phyloP scores from a whole-genome alignment of 2,329 filamentous ascomycete species.

The Chalaropsis ovoidea region DNA sequence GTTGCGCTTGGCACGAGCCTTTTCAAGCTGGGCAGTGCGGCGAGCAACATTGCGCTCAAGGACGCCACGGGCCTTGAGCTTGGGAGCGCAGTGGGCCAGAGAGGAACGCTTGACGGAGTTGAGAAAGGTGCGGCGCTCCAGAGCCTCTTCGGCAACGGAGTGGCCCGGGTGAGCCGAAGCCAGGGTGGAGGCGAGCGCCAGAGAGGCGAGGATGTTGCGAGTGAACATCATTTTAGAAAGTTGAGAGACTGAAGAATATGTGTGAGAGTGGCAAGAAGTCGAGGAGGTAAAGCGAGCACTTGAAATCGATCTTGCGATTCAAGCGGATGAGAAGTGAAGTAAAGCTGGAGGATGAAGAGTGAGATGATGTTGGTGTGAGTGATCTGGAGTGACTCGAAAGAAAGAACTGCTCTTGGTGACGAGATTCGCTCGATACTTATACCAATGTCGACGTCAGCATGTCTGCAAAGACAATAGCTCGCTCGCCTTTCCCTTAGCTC shows the following conservation, averaged over 20 bases:
- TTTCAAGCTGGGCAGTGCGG: constrained; percentile 35
- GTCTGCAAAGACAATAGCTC: not conserved
- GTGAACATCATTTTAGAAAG: constrained; percentile 19
- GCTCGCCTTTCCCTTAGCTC: not conserved
- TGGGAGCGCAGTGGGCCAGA: constrained; percentile 39
- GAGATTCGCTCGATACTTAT: constrained; percentile 19
- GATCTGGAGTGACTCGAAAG: not conserved
- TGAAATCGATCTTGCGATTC: not conserved
- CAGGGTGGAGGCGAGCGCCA: constrained; percentile 24
- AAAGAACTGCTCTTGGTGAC: not conserved
- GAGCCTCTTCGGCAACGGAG: constrained; percentile 39
- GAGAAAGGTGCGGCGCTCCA: constrained; percentile 40
- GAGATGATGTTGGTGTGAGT: not conserved
- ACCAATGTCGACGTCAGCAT: not conserved
- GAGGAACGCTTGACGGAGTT: constrained; percentile 35
- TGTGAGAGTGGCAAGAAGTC: not conserved
- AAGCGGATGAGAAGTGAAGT: not conserved
- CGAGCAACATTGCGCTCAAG: constrained; percentile 38
- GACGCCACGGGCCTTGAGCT: constrained; percentile 41
- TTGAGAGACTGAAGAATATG: not conserved
- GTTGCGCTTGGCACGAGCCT: constrained; percentile 36
- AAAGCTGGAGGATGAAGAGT: not conserved
- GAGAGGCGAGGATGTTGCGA: constrained; percentile 22
- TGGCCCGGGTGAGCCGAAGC: constrained; percentile 41
- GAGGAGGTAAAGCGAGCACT: not conserved